A percentile compares a stretch with the other conserved stretches of the same genome.
phyloP scores from a whole-genome alignment of 495 filamentous ascomycete species.

The Penicillium manginii region DNA sequence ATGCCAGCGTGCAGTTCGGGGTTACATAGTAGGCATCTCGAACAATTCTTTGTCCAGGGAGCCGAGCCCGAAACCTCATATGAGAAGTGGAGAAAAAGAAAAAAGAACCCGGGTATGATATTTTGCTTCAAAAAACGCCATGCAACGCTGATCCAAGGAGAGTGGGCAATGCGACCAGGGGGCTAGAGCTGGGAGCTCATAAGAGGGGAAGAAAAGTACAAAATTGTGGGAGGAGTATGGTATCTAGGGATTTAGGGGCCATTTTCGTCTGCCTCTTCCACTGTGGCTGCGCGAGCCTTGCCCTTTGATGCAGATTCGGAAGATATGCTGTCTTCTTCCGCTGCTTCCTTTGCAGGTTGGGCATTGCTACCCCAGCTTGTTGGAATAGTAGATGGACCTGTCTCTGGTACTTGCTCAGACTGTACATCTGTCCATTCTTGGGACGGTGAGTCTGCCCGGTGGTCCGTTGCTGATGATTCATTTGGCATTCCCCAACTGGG shows the following conservation, averaged over 20 bases:
- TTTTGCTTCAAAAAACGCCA: constrained; percentile 34
- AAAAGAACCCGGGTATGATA: constrained; percentile 37
- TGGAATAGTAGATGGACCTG: constrained; percentile 15
- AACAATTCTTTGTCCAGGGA: no score
- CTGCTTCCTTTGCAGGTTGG: neutral
- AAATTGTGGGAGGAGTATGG: constrained; percentile 13
- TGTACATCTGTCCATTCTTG: constrained; percentile 45
- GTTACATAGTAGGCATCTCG: neutral
- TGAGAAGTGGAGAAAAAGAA: neutral
- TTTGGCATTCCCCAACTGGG: constrained; percentile 25
- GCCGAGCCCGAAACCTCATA: neutral
- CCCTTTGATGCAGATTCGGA: constrained; percentile 39
- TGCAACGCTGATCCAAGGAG: constrained; percentile 30
- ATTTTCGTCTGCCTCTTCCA: constrained; percentile 55
- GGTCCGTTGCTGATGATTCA: constrained; percentile 16
- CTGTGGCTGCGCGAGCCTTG: constrained; percentile 50
- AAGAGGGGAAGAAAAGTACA: constrained; percentile 11
- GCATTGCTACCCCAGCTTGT: constrained; percentile 21
- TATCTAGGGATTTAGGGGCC: constrained; percentile 17
- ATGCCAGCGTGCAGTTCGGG: neutral
- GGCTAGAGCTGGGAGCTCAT: neutral
- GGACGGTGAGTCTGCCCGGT: constrained; percentile 32
- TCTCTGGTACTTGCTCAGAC: constrained; percentile 25
- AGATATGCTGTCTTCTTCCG: constrained; percentile 4
- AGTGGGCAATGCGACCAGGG: constrained; percentile 6